These are phyloP conservation scores for Apiospora malaysiana DNA, from an alignment of 2,329 filamentous ascomycete genomes.

Conservation along the genomic window DNA sequence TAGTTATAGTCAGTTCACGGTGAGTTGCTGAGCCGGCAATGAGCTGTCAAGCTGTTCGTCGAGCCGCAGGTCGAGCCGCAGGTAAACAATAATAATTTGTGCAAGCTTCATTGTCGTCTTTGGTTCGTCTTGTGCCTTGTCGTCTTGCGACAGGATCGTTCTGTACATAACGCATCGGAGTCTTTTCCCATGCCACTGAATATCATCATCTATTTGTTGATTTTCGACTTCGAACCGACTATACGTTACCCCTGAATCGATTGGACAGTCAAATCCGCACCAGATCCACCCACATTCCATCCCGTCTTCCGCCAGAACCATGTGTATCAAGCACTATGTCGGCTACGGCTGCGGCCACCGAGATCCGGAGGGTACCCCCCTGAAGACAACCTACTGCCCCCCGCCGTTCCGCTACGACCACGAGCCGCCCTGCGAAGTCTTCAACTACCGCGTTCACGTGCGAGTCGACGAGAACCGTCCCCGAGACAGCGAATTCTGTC, in stretches of 20 bases:
- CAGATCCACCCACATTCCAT: too few relatives aligned
- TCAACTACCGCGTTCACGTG: background rate
- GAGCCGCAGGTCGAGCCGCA: background rate
- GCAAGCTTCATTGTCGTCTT: too few relatives aligned
- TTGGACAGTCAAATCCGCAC: background rate
- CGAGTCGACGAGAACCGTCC: background rate
- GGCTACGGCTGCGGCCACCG: slow-evolving; percentile 5
- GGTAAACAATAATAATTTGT: background rate
- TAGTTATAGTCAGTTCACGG: background rate
- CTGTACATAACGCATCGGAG: too few relatives aligned
- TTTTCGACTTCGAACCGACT: background rate
- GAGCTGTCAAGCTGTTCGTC: background rate
- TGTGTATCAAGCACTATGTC: background rate
- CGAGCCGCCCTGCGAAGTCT: background rate
- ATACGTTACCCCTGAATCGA: background rate
- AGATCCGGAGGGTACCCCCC: background rate
- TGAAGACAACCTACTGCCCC: background rate
- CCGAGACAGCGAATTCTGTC: background rate
- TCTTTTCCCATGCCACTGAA: too few relatives aligned
- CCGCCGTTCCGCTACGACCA: background rate
- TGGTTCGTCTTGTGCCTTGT: too few relatives aligned
- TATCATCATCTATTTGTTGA: too few relatives aligned
- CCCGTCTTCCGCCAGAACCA: background rate
- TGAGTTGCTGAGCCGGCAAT: background rate
- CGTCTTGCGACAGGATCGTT: background rate